Conservation (phyloP, 2,329 filamentous ascomycete genomes). For the Raffaelea arxii region DNA sequence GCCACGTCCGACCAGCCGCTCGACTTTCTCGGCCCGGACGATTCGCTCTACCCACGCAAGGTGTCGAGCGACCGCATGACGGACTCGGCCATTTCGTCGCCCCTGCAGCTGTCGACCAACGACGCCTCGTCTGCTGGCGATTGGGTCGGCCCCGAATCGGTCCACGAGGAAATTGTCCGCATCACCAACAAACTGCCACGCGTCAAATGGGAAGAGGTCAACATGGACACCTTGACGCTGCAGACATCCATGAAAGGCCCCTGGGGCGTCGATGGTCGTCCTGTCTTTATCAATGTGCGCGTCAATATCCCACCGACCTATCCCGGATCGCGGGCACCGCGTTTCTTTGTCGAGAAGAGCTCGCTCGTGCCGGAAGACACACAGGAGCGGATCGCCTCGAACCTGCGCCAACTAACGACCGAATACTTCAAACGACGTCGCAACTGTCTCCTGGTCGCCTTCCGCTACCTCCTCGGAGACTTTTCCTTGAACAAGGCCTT, state of each 20-base stretch:
- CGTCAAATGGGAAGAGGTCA: slow-evolving; percentile 53
- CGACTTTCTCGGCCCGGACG: not conserved
- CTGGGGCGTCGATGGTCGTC: slow-evolving; percentile 47
- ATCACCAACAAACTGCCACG: slow-evolving; percentile 53
- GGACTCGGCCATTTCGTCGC: slow-evolving; percentile 15
- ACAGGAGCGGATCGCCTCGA: slow-evolving; percentile 41
- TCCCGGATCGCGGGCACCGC: slow-evolving; percentile 46
- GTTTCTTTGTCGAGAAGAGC: slow-evolving; percentile 51
- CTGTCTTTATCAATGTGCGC: slow-evolving; percentile 53
- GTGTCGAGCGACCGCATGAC: slow-evolving; percentile 8
- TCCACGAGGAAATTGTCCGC: slow-evolving; percentile 56
- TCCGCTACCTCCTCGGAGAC: slow-evolving; percentile 55
- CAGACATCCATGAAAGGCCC: slow-evolving; percentile 55
- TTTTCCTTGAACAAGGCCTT: slow-evolving; percentile 51
- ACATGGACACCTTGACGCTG: slow-evolving; percentile 50
- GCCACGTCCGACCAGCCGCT: slow-evolving; percentile 2
- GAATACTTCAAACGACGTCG: slow-evolving; percentile 47
- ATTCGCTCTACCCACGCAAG: slow-evolving; percentile 2
- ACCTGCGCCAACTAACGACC: slow-evolving; percentile 46
- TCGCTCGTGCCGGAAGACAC: slow-evolving; percentile 50
- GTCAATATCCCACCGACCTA: slow-evolving; percentile 51
- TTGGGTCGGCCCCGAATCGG: slow-evolving; percentile 51
- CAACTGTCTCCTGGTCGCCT: slow-evolving; percentile 52
- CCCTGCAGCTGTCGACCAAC: slow-evolving; percentile 41
- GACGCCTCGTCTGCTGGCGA: slow-evolving; percentile 43